Conservation (phyloP, 768 basidiomycete genomes). For the Pulveroboletus frians region DNA sequence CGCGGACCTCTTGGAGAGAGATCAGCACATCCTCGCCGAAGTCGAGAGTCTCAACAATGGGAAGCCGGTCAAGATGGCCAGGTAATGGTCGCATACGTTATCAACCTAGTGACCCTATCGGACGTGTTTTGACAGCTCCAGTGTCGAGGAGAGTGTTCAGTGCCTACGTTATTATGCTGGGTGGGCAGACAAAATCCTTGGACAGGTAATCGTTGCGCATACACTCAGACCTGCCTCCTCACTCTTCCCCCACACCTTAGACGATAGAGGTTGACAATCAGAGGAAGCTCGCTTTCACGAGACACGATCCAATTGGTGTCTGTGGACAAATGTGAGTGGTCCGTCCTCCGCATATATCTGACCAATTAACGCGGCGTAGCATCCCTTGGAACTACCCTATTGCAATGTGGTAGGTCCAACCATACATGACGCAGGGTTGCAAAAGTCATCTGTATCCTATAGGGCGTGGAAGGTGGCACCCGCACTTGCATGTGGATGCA, state of each 20-base stretch:
- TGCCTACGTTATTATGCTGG: conserved; percentile 91
- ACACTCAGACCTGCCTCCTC: not conserved
- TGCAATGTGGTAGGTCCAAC: conserved; percentile 61
- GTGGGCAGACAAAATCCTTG: conserved; percentile 91
- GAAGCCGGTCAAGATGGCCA: conserved; percentile 66
- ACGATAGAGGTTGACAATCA: conserved; percentile 78
- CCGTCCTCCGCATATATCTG: conserved; percentile 1
- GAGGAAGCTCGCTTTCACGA: conserved; percentile 78
- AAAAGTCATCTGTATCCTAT: conserved; percentile 1
- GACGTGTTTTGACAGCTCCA: conserved; percentile 44
- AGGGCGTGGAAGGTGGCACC: conserved; percentile 93
- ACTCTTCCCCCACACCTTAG: conserved; percentile 31
- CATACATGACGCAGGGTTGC: not conserved
- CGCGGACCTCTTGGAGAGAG: conserved; percentile 88
- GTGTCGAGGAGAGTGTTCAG: conserved; percentile 72
- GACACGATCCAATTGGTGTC: conserved; percentile 89
- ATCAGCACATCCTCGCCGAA: conserved; percentile 76
- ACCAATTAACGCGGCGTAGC: conserved; percentile 32
- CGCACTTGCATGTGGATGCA: conserved; percentile 86
- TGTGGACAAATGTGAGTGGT: conserved; percentile 76
- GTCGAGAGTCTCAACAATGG: conserved; percentile 88
- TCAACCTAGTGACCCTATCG: conserved; percentile 7
- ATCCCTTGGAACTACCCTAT: conserved; percentile 96
- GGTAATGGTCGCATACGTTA: conserved; percentile 37
- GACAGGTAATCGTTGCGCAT: conserved; percentile 51